phyloP scores from a whole-genome alignment of 2,329 filamentous ascomycete species.

The Grosmannia serpens region DNA sequence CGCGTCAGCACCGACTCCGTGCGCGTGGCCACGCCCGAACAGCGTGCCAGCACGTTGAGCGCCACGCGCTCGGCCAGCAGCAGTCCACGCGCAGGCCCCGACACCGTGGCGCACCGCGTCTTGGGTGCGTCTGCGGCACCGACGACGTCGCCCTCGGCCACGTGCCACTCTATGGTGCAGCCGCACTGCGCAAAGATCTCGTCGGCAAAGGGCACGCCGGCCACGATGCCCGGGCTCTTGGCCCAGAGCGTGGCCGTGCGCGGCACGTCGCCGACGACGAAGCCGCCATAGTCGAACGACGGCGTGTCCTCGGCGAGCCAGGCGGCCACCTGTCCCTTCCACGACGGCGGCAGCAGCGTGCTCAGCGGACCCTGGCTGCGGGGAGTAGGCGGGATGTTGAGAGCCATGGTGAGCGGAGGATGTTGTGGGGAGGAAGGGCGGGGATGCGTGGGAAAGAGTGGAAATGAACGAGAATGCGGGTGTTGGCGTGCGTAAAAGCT shows the following conservation, averaged over 20 bases:
- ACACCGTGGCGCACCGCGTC: conserved; percentile 64
- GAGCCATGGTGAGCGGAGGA: not conserved
- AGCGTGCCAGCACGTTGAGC: conserved; percentile 79
- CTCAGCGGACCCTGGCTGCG: conserved; percentile 28
- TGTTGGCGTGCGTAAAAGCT: not conserved
- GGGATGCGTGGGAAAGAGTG: not conserved
- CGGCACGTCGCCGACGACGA: conserved; percentile 69
- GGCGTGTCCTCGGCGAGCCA: conserved; percentile 97
- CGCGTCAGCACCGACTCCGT: conserved; percentile 42
- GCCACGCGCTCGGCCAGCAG: conserved; percentile 90
- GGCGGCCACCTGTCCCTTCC: conserved; percentile 65
- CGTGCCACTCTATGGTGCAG: conserved; percentile 85
- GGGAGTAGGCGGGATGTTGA: not conserved
- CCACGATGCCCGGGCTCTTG: conserved; percentile 68
- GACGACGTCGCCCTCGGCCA: conserved; percentile 57
- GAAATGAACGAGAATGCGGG: not conserved
- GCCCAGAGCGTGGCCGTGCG: conserved; percentile 56
- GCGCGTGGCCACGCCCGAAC: conserved; percentile 78
- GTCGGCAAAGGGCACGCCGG: conserved; percentile 88
- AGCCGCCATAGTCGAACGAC: conserved; percentile 93
- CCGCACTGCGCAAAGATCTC: conserved; percentile 85
- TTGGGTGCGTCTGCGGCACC: conserved; percentile 18
- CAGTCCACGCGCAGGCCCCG: conserved; percentile 66
- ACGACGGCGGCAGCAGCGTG: conserved; percentile 73
- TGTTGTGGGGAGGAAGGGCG: not conserved